Base-by-base conservation (phyloP, 2,329 filamentous ascomycete genomes). In the Colletotrichum viniferum region DNA sequence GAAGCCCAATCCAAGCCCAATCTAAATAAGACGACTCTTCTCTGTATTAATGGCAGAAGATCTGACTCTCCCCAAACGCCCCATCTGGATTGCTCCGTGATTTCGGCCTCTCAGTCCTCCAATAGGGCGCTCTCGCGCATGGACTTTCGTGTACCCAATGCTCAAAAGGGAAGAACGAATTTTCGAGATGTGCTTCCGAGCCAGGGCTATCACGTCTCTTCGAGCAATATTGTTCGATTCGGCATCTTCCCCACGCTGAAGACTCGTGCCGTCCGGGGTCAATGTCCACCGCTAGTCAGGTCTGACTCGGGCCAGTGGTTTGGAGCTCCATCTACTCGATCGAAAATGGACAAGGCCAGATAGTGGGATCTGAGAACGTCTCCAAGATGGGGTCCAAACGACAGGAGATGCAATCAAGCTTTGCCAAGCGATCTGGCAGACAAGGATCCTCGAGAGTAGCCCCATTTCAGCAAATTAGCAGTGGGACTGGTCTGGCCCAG, bases 401-500 rank as follows among this genome's bases (percentile, higher is more conserved):
- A 60, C 3, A 48, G 13, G 14, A 56, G 16, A n/a, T 26, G 8
- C 10, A 61, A 38, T 55, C 62, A 72, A 72, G 70, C 70, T 72
- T 72, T 62, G 63, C 70, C 70, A 72, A 72, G 70, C 36, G 26
- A 72, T 72, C 63, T 72, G 36, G 10, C 63, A 68, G 13, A 38
- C 63, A 61, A 52, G 63, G 63, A 32, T 58, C 9, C n/a, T 28
- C 14, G 18, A 48, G 5, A 48, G 43, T 48, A 5, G n/a, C 43
- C 10, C 43, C 43, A 48, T 18, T 21, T 6, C 43, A 48, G 43
- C n/a, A 48, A 4, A 48, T 48, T 21, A 48, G 5, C 18, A 48
- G 43, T 9, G 43, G 43, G 43, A 48, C 43, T n/a, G 3, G 10
- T 48, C 18, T 48, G n/a, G n/a, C 18, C 18, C 43, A 48, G 43